Evolutionary conservation across 2,329 filamentous ascomycete species (phyloP), one percentile per base, ranked within the genome.

Genomic region (Aspergillus awamori): DNA sequence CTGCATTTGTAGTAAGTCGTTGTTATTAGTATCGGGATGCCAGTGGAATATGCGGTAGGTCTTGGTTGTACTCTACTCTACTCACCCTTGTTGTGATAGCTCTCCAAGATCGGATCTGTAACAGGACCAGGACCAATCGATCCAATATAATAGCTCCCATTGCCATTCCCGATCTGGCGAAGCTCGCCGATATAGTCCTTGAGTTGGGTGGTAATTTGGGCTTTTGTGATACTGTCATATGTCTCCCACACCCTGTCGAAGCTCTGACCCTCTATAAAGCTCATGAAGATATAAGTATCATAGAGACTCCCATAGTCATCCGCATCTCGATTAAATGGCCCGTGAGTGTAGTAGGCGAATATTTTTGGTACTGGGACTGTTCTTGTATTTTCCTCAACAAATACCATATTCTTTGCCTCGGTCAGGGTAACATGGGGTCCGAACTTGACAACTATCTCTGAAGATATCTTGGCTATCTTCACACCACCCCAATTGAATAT

Each of bases 251-350:
- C 48, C 17, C 20, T 53, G 24, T 69, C 55, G 20, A 68, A 56
- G 13, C 17, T 64, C 36, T 64, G 30, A 1, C 64, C 63, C 8
- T 59, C 60, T 8, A 65, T 54, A 33, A 63, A 63, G 33, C 57
- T 59, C 62, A 68, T 68, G 28, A 67, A 67, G 30, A 69, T 65
- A n/a, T 69, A 69, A 5, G 65, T 63, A 63, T 68, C 65, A 30
- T 56, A 65, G 13, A 66, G 45, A 43, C 58, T 61, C 8, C 63
- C 58, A 20, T 67, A 66, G 45, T 68, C 63, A 11, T 38, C 43
- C 28, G 59, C 24, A 59, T 66, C 63, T 39, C 63, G 43, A 43
- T 57, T 1, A 36, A 68, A 63, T 4, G 60, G 66, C 8, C 65
- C 60, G 38, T 66, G 61, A 10, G 63, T 39, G 45, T 68, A 67